Conservation (phyloP, 2,329 filamentous ascomycete species). For the Ophiostoma sp. region DNA sequence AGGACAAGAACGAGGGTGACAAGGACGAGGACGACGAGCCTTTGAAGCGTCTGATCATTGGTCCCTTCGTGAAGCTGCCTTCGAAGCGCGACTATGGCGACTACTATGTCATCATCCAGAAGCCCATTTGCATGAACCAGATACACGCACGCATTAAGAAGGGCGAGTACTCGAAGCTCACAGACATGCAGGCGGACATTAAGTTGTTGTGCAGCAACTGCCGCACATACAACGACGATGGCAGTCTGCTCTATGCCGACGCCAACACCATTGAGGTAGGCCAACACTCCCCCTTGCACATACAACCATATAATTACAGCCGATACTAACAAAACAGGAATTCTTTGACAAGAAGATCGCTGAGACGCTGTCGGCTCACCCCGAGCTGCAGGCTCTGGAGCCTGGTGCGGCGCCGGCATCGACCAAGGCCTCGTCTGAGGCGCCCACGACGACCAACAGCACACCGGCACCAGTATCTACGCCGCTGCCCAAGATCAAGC, state of each 20-base stretch:
- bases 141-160: slow-evolving; percentile 95
- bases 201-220: slow-evolving; percentile 86
- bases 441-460: slow-evolving; percentile 40
- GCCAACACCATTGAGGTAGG: slow-evolving; percentile 89
- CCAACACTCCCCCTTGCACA: slow-evolving; percentile 34
- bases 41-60: slow-evolving; percentile 78
- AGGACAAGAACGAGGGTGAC: slow-evolving; percentile 43
- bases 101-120: slow-evolving; percentile 91
- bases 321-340: slow-evolving; percentile 43
- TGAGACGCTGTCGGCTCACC: slow-evolving; percentile 35
- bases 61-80: slow-evolving; percentile 89
- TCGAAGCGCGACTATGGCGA: slow-evolving; percentile 88
- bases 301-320: neutral
- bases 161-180: slow-evolving; percentile 82
- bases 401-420: slow-evolving; percentile 20
- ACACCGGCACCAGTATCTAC: slow-evolving; percentile 29
- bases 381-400: slow-evolving; percentile 35
- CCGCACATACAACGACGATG: slow-evolving; percentile 94
- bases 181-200: slow-evolving; percentile 80
- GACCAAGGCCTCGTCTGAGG: slow-evolving; percentile 45
- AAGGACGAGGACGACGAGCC: slow-evolving; percentile 58
- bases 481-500: slow-evolving; percentile 33
- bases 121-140: slow-evolving; percentile 93
- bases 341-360: slow-evolving; percentile 57
- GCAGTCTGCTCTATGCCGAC: slow-evolving; percentile 87